These are phyloP conservation scores for Calonectria pauciramosa DNA, from an alignment of 2,329 filamentous ascomycete species.

Conservation along the genomic window DNA sequence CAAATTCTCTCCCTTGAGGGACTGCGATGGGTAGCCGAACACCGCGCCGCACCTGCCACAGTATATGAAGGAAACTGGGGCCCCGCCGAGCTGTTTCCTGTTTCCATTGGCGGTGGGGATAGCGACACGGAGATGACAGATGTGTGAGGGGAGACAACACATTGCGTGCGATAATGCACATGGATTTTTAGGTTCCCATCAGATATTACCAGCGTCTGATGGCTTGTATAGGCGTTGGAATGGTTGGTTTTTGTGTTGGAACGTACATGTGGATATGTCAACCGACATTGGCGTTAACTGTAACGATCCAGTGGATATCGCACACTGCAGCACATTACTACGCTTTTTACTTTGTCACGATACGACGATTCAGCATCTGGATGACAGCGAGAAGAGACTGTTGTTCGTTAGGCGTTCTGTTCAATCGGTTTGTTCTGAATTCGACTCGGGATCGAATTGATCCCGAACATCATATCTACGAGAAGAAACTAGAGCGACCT, in stretches of 20 bases:
- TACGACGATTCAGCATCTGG: constrained; percentile 47
- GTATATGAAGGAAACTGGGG: constrained; percentile 98
- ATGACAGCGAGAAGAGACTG: constrained; percentile 37
- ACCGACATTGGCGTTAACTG: constrained; percentile 31
- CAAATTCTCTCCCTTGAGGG: constrained; percentile 81
- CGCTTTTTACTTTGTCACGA: constrained; percentile 42
- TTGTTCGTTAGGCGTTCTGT: constrained; percentile 41
- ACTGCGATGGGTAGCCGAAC: constrained; percentile 82
- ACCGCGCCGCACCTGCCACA: constrained; percentile 89
- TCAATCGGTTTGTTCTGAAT: constrained; percentile 35
- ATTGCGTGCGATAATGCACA: neutral
- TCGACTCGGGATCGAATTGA: constrained; percentile 30
- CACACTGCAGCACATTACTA: constrained; percentile 36
- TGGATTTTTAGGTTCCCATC: constrained; percentile 44
- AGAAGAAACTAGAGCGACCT: constrained; percentile 26
- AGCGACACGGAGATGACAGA: constrained; percentile 73
- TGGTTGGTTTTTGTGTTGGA: constrained; percentile 40
- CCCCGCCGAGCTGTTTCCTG: constrained; percentile 70
- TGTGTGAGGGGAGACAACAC: constrained; percentile 55
- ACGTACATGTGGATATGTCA: constrained; percentile 39
- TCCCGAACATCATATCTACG: constrained; percentile 28
- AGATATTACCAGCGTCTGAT: constrained; percentile 47
- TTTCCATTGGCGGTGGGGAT: constrained; percentile 52
- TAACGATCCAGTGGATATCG: constrained; percentile 30
- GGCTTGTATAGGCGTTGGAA: constrained; percentile 35